These are phyloP conservation scores for Herpotrichia juniperi DNA, from an alignment of 2,329 filamentous ascomycete species.

Conservation along the genomic window DNA sequence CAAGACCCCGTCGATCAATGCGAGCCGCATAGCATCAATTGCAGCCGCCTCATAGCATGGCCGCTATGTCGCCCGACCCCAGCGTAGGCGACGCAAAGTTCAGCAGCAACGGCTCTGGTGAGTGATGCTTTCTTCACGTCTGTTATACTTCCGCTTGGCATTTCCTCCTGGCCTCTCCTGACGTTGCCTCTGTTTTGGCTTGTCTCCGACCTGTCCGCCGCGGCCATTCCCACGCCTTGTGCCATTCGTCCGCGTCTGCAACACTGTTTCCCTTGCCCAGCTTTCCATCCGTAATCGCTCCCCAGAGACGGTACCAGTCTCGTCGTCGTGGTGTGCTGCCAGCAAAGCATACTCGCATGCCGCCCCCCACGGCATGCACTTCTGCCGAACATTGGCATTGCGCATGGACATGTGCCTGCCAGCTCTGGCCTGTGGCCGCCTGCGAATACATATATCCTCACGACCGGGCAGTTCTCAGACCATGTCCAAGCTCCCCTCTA, in stretches of 20 bases:
- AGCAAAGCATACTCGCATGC: conserved; percentile 30
- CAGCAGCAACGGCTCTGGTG: conserved; percentile 39
- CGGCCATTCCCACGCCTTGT: conserved; percentile 8
- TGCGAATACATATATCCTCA: conserved; percentile 40
- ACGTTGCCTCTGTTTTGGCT: conserved; percentile 34
- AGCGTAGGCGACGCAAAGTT: conserved; percentile 32
- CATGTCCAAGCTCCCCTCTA: conserved; percentile 32
- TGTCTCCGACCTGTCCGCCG: conserved; percentile 24
- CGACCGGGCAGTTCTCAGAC: conserved; percentile 27
- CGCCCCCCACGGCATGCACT: conserved; percentile 27
- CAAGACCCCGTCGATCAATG: conserved; percentile 30
- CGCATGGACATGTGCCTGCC: conserved; percentile 28
- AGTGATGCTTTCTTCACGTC: conserved; percentile 29
- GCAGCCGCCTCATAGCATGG: conserved; percentile 34
- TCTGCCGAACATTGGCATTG: conserved; percentile 30
- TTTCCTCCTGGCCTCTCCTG: too few relatives aligned
- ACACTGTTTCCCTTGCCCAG: conserved; percentile 11
- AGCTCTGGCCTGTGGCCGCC: conserved; percentile 13
- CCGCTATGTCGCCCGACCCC: conserved; percentile 40
- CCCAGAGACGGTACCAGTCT: conserved; percentile 41
- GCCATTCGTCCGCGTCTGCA: conserved; percentile 25
- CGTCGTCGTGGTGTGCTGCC: conserved; percentile 26
- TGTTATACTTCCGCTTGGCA: conserved; percentile 3
- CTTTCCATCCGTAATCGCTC: conserved; percentile 20
- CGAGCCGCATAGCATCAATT: conserved; percentile 31